These are phyloP conservation scores for Craterostigma plantagineum DNA, from an alignment of 257 asterid species.

Conservation along the genomic window DNA sequence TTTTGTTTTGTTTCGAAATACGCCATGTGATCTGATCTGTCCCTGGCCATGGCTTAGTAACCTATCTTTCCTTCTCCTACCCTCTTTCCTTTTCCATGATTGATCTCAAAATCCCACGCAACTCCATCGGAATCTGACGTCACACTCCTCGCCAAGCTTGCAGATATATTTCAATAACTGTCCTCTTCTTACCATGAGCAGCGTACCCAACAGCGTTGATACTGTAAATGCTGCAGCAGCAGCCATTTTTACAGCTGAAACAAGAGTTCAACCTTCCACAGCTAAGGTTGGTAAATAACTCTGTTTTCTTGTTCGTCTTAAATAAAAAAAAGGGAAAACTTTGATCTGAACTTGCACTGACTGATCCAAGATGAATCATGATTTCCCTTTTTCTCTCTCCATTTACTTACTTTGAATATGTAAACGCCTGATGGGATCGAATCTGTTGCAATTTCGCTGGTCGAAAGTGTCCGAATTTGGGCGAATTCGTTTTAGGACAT, in stretches of 20 bases:
- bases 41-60: neutral
- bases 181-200: constrained; percentile 34
- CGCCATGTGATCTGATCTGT: constrained; percentile 3
- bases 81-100: neutral
- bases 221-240: constrained; percentile 94
- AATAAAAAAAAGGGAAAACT: no score
- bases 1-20: neutral
- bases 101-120: neutral
- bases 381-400: no score
- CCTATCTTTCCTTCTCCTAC: neutral
- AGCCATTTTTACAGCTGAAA: constrained; percentile 81
- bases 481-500: no score
- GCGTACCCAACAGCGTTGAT: constrained; percentile 66
- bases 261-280: constrained; percentile 72
- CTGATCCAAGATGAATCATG: no score
- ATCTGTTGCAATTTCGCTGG: no score
- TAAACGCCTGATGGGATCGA: no score
- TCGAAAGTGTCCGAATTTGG: no score
- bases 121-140: neutral
- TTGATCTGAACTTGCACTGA: no score
- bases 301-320: no score
- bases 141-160: constrained; percentile 12
- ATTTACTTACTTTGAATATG: no score
- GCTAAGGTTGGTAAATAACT: no score
- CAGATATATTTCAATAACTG: constrained; percentile 5